A percentile compares a stretch with the other conserved stretches of the same genome.
Conservation (phyloP, 192 early-diverging fungal species). For the Entomortierella chlamydospora region DNA sequence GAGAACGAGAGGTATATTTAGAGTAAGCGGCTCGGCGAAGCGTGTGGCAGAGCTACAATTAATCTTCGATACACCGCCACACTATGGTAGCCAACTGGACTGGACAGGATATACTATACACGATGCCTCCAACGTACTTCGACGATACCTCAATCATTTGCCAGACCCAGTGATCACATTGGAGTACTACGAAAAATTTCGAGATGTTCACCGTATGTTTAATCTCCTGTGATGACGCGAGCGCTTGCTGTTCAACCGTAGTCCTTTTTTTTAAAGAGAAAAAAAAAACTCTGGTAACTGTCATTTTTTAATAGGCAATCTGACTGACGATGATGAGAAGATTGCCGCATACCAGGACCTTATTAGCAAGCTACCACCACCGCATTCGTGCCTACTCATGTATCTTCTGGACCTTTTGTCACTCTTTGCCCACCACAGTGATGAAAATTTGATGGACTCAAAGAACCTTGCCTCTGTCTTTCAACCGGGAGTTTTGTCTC, state of each 20-base stretch:
- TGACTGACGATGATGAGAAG: constrained; percentile 45
- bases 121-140: constrained; percentile 81
- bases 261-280: no score
- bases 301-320: constrained; percentile 35
- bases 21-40: constrained; percentile 79
- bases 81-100: constrained; percentile 70
- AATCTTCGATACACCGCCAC: constrained; percentile 71
- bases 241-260: no score
- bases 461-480: constrained; percentile 82
- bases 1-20: constrained; percentile 78
- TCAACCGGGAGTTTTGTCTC: constrained; percentile 79
- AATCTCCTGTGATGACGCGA: not conserved
- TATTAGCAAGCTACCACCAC: constrained; percentile 66
- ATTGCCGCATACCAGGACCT: constrained; percentile 65
- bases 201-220: constrained; percentile 69
- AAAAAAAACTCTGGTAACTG: no score
- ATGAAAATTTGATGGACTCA: constrained; percentile 74
- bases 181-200: constrained; percentile 72
- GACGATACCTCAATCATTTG: constrained; percentile 76
- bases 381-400: constrained; percentile 75
- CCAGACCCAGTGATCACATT: constrained; percentile 81
- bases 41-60: constrained; percentile 76
- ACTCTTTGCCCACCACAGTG: constrained; percentile 63
- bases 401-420: constrained; percentile 76
- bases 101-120: constrained; percentile 81